These are phyloP conservation scores for Cordyceps fumosorosea DNA, from an alignment of 2,329 filamentous ascomycete species.

Conservation along the genomic window DNA sequence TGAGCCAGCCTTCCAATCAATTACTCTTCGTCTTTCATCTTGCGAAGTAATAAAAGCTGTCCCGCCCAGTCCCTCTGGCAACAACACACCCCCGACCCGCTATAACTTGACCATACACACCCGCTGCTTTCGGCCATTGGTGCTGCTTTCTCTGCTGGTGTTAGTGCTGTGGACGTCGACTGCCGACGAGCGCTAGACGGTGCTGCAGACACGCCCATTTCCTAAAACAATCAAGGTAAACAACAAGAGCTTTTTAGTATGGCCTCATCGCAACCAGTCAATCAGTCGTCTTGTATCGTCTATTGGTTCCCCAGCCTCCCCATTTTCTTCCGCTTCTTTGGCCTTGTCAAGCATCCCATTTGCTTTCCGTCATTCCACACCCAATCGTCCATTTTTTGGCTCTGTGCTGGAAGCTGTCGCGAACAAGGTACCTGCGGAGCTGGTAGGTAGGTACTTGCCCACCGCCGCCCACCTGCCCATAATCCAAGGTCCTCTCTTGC, in stretches of 20 bases:
- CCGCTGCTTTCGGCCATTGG: not conserved
- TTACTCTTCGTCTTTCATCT: not conserved
- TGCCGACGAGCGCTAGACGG: too few species aligned
- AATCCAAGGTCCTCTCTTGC: constrained; percentile 1
- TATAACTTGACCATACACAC: not conserved
- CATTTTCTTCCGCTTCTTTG: not conserved
- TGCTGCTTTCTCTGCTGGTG: not conserved
- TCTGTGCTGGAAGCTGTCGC: not conserved
- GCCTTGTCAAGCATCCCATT: not conserved
- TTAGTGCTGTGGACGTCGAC: not conserved
- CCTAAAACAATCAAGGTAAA: constrained; percentile 13
- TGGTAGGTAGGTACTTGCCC: not conserved
- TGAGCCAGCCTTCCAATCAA: not conserved
- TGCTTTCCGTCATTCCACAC: not conserved
- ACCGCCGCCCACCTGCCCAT: constrained; percentile 7
- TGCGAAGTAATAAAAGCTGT: not conserved
- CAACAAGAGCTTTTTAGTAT: not conserved
- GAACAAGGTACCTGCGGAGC: not conserved
- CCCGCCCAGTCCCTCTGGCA: not conserved
- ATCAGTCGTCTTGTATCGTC: not conserved
- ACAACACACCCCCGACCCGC: not conserved
- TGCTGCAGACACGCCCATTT: constrained; percentile 7
- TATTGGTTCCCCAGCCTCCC: not conserved
- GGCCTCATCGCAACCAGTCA: not conserved
- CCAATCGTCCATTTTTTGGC: not conserved